Base-by-base conservation (phyloP, 805 yeast species). In the Saturnispora serradocipensis region DNA sequence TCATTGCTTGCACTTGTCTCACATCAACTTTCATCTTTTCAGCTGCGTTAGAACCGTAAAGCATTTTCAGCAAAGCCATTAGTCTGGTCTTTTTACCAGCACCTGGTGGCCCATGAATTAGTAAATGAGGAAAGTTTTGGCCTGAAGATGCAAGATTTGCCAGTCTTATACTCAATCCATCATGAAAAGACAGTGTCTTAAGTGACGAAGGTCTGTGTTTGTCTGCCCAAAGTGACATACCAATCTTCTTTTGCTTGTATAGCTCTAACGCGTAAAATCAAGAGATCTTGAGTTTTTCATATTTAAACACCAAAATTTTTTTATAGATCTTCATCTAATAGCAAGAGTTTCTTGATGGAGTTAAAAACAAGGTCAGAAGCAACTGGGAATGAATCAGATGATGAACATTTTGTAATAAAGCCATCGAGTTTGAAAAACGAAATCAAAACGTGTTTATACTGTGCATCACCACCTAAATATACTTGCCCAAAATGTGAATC, bases 21-120 rank as follows among this genome's bases (percentile, higher is more conserved):
- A 90, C 86, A 63, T 93, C 98, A 49, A 93, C 90, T 66, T 89
- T 91, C 72, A 86, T 73, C 59, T 82, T 86, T 56, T 86, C 90
- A 18, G 87, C 88, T 3, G 53, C 45, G 50, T 84, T 85, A 2
- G 85, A 67, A 0, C 98, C 98, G 61, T 84, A 93, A 35, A 93
- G 74, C 58, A 88, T 88, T 51, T 80, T 75, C 49, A 93, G 69
- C 2, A 95, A 75, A 6, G 95, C 81, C 67, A 88, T 76, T 7
- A 89, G 86, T 57, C 99, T 78, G 9, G 99, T 93, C 72, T 93
- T 95, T 65, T 93, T 93, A 53, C 99, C 99, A 15, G 95, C 88
- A 4, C 99, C 99, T 36, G 89, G 81, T 1, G 99, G 98, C 0
- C 99, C 99, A 64, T 91, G 91, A 2, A 93, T 78, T 27, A 93